A percentile compares a stretch with the other conserved stretches of the same genome.
These are phyloP conservation scores for Tremellales sp. DNA, from an alignment of 1,284 basidiomycete genomes.

Conservation along the genomic window DNA sequence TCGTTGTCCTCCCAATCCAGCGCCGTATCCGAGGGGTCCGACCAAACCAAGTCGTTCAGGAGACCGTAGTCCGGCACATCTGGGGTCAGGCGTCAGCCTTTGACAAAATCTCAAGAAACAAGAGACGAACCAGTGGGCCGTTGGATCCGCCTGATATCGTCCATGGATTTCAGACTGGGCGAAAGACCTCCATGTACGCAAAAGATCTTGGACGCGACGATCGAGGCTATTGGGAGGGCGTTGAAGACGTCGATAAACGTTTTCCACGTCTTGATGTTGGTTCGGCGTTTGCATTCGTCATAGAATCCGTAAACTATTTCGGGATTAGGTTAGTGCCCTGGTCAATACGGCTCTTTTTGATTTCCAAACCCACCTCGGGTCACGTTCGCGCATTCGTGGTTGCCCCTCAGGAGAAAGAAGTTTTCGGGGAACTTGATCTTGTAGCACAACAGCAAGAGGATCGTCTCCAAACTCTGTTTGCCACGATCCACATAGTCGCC, in stretches of 20 bases:
- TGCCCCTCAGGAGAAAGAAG: constrained; percentile 96
- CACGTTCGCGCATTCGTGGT: constrained; percentile 99
- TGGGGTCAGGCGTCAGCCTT: constrained; percentile 4
- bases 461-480: constrained; percentile 97
- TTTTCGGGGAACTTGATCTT: constrained; percentile 99
- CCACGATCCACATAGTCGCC: constrained; percentile 99
- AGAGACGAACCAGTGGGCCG: constrained; percentile 66
- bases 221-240: constrained; percentile 94
- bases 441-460: constrained; percentile 93
- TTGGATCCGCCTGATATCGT: constrained; percentile 97
- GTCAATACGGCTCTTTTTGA: constrained; percentile 1
- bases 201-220: constrained; percentile 99
- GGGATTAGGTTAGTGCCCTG: constrained; percentile 1
- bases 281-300: constrained; percentile 98
- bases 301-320: constrained; percentile 94
- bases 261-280: constrained; percentile 99
- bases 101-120: not conserved
- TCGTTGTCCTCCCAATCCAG: constrained; percentile 99
- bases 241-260: constrained; percentile 99
- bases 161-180: constrained; percentile 96
- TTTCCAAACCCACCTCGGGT: constrained; percentile 85
- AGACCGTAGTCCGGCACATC: constrained; percentile 99
- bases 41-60: constrained; percentile 96
- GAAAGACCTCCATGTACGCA: constrained; percentile 98
- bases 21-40: constrained; percentile 96